A percentile compares a stretch with the other conserved stretches of the same genome.
phyloP scores from a whole-genome alignment of 2,329 filamentous ascomycete species.

The Penicillium sp. region DNA sequence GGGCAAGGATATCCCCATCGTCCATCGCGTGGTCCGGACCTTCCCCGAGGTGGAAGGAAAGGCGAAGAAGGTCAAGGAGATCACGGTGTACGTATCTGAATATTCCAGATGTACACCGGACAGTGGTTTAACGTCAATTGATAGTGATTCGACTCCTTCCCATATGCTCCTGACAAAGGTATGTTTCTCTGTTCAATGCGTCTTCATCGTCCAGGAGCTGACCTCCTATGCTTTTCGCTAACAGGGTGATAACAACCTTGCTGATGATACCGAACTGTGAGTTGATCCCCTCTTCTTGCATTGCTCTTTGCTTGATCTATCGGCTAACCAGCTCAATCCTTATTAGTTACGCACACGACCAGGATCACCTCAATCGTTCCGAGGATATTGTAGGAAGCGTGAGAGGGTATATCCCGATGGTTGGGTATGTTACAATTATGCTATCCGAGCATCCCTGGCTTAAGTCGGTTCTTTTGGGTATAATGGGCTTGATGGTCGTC shows the following conservation, averaged over 20 bases:
- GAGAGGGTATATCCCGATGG: constrained; percentile 86
- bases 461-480: constrained; percentile 89
- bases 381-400: constrained; percentile 93
- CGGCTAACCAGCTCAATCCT: background rate
- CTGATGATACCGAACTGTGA: constrained; percentile 81
- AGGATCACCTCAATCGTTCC: constrained; percentile 78
- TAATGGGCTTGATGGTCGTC: constrained; percentile 94
- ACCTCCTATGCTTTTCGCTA: background rate
- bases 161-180: constrained; percentile 77
- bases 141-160: constrained; percentile 30
- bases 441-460: constrained; percentile 95
- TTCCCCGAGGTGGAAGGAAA: constrained; percentile 52
- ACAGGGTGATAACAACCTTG: constrained; percentile 85
- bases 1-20: constrained; percentile 93
- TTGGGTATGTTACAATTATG: constrained; percentile 96
- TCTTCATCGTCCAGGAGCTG: background rate
- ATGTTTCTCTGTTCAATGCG: background rate
- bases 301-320: background rate
- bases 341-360: constrained; percentile 63
- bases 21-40: constrained; percentile 82
- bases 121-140: constrained; percentile 1
- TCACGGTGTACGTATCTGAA: constrained; percentile 30
- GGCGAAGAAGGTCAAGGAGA: constrained; percentile 39
- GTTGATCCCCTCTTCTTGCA: background rate
- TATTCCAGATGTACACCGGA: background rate